Conservation (phyloP, 257 asterid species). For the Mitragyna speciosa region DNA sequence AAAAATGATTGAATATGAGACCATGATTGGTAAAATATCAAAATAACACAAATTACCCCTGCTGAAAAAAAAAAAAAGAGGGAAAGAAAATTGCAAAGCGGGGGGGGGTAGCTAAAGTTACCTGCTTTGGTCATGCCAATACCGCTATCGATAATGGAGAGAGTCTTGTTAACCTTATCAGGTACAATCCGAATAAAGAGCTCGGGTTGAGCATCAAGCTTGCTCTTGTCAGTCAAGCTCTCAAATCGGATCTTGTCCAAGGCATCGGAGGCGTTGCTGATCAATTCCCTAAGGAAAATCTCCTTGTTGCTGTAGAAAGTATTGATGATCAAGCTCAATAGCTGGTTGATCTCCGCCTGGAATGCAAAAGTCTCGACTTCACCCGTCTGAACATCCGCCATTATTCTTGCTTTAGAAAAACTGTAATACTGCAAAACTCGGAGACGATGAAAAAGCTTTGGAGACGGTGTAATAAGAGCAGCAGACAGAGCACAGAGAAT, state of each 20-base stretch:
- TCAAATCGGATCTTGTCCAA: constrained; percentile 79
- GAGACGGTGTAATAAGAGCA: not conserved
- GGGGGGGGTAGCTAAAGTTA: constrained; percentile 3
- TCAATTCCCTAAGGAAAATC: constrained; percentile 67
- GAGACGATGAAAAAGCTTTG: not conserved
- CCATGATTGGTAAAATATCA: too few relatives aligned
- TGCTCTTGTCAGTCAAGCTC: constrained; percentile 75
- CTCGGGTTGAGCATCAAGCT: constrained; percentile 80
- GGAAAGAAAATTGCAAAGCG: too few relatives aligned
- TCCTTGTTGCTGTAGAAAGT: constrained; percentile 81
- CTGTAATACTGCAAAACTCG: not conserved
- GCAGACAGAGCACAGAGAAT: not conserved
- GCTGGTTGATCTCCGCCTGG: constrained; percentile 84
- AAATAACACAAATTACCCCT: not conserved
- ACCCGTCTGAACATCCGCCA: constrained; percentile 57
- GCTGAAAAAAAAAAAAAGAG: not conserved
- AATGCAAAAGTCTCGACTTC: constrained; percentile 68
- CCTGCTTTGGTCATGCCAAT: constrained; percentile 93
- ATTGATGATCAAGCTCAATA: constrained; percentile 66
- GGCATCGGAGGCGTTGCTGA: constrained; percentile 80
- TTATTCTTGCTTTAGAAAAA: not conserved
- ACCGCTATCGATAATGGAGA: constrained; percentile 72
- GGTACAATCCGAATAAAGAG: constrained; percentile 69
- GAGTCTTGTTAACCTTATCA: constrained; percentile 70
- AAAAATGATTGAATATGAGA: not conserved